phyloP scores from a whole-genome alignment of 2,329 filamentous ascomycete species.

The Escovopsis sp. region DNA sequence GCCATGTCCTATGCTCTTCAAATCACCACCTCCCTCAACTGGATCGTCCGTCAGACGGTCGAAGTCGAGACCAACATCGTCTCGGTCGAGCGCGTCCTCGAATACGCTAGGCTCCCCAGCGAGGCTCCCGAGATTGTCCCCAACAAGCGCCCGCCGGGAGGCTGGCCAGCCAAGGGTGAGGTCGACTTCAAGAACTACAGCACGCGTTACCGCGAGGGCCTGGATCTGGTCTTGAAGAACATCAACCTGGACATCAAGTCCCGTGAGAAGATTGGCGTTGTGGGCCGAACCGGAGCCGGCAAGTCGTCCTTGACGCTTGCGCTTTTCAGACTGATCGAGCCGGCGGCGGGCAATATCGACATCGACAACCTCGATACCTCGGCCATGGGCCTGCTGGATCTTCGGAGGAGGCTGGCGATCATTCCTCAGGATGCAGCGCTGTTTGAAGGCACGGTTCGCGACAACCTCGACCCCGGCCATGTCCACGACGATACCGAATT shows the following conservation, averaged over 20 bases:
- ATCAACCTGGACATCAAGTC: constrained; percentile 86
- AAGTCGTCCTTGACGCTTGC: constrained; percentile 90
- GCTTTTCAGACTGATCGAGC: constrained; percentile 91
- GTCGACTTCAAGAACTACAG: constrained; percentile 90
- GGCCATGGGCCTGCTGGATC: constrained; percentile 74
- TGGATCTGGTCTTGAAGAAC: constrained; percentile 87
- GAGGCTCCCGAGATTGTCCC: constrained; percentile 92
- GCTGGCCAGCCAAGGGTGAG: constrained; percentile 81
- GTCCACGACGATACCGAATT: constrained; percentile 94
- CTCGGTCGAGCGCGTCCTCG: constrained; percentile 90
- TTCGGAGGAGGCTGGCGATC: constrained; percentile 80
- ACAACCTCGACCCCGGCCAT: constrained; percentile 90
- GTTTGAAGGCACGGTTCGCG: constrained; percentile 83
- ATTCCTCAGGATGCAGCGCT: constrained; percentile 96
- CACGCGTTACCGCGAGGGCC: constrained; percentile 75
- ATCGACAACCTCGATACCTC: constrained; percentile 87
- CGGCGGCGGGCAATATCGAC: constrained; percentile 64
- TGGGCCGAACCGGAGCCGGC: constrained; percentile 87
- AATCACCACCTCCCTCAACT: constrained; percentile 94
- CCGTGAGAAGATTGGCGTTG: constrained; percentile 95
- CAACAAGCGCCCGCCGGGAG: constrained; percentile 69
- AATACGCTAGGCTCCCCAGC: constrained; percentile 81
- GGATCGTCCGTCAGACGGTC: constrained; percentile 96
- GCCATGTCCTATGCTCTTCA: constrained; percentile 95
- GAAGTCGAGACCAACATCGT: constrained; percentile 99